Base-by-base conservation (phyloP, 345 rosid genomes). In the Euphorbia peplus region DNA sequence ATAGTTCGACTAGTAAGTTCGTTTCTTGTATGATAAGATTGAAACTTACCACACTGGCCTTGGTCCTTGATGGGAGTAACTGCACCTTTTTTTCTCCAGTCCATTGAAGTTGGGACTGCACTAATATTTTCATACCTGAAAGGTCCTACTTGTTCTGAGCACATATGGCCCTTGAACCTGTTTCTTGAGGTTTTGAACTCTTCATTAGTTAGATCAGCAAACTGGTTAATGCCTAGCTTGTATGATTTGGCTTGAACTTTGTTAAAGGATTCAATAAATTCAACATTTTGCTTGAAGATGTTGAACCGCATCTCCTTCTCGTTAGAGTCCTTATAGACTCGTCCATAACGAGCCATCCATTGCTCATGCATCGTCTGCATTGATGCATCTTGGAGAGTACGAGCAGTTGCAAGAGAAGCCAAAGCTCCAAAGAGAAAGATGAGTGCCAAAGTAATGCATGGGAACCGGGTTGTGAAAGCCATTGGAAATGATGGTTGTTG, bases 11-110 rank as follows among this genome's bases (percentile, higher is more conserved):
- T 28, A 13, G 3, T 0, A 21, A 7, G 22, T 59, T 14, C 5
- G 7, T 21, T 16, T 61, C 10, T 10, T 41, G 0, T 19, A 21
- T 0, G 1, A 11, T 9, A 37, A 13, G 24, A 0, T 32, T 2
- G 22, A 16, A 15, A 29, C 24, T 59, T 47, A 69, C 72, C 72
- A 22, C 65, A 58, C 10, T 59, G 66, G 56, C 72, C 72, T 59
- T 59, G 72, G 41, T 69, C 65, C 24, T 69, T 69, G 37, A 69
- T 61, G 24, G 73, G 18, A 24, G 66, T 69, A 2, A 60, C 73
- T 14, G 66, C 66, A 13, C 66, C 73, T 60, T 60, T 35, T 47
- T 60, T 69, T 47, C 72, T 59, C 72, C 72, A 69, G 22, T 69
- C 72, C 65, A 59, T 21, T 19, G 65, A 46, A 30, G 66, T 8